Base-by-base conservation (phyloP, 2,329 filamentous ascomycete genomes). In the Nothopassalora personata region DNA sequence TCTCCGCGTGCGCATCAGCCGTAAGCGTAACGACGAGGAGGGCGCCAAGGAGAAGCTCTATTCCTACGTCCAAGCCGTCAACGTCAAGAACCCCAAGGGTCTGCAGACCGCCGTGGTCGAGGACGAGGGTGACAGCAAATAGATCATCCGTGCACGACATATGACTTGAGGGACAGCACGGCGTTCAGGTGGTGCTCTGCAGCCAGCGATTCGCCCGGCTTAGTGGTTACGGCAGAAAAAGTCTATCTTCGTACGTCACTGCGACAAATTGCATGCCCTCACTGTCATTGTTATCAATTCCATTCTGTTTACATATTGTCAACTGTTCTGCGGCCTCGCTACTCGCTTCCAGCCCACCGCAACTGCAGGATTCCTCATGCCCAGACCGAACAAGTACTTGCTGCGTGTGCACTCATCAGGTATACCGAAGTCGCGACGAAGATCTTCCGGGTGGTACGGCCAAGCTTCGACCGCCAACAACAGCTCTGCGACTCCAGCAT, bases 21-120 rank as follows among this genome's bases (percentile, higher is more conserved):
- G 94, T 82, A 95, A 96, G 88, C 91, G 94, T 87, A 99, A 99
- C 83, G 94, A 99, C 80, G 94, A 97, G 86, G 94, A 99, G 83
- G 91, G 90, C 75, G 94, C 95, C 79, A 96, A 96, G 86, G 91
- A 99, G 87, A 96, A 95, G 86, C 88, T 99, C 70, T 99, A 97
- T 89, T 94, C 89, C 80, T 97, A 96, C 83, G 94, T 99, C 72
- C 93, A 99, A 87, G 94, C 94, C 73, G 94, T 99, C 79, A 97
- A 97, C 81, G 92, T 97, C 78, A 96, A 97, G 90, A 89, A 96
- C 82, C 87, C 91, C 80, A 97, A 97, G 90, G 93, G 94, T 80
- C 88, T 99, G 72, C 86, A 89, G 77, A 99, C 94, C 71, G 86
- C 89, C 73, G 84, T 96, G 73, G 93, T 99, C 64, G 85, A 87